Conservation (phyloP, 148 eudicot genomes). For the Fagopyrum esculentum region DNA sequence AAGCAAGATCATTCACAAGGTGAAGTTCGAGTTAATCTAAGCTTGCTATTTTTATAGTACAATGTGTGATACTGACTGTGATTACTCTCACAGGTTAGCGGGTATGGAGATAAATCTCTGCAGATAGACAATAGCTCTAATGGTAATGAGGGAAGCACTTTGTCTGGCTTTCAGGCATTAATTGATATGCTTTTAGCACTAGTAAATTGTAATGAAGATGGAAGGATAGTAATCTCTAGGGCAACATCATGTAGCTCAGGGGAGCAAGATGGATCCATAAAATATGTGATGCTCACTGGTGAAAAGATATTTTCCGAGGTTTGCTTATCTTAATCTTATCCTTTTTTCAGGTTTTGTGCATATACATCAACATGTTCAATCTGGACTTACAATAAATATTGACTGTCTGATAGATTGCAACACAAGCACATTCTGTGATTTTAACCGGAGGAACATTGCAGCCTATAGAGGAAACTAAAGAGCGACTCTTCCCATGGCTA, state of each 20-base stretch:
- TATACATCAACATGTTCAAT: background rate
- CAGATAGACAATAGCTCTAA: constrained; percentile 26
- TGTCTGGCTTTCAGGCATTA: constrained; percentile 70
- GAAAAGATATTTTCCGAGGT: constrained; percentile 90
- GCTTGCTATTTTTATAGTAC: background rate
- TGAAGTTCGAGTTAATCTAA: constrained; percentile 3
- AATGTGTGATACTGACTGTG: constrained; percentile 4
- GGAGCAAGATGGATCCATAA: constrained; percentile 58
- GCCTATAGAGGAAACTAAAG: constrained; percentile 85
- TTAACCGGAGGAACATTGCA: constrained; percentile 95
- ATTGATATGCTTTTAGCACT: constrained; percentile 57
- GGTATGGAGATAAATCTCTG: constrained; percentile 66
- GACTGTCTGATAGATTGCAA: constrained; percentile 38
- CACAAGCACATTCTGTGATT: constrained; percentile 80
- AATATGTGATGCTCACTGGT: constrained; percentile 96
- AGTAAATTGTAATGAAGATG: constrained; percentile 76
- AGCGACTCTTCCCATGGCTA: constrained; percentile 74
- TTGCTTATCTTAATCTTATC: constrained; percentile 20
- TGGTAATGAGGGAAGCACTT: constrained; percentile 49
- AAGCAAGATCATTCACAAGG: constrained; percentile 93
- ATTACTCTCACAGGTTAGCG: constrained; percentile 60
- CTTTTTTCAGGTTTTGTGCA: background rate
- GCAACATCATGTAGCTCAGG: constrained; percentile 26
- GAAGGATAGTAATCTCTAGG: constrained; percentile 67
- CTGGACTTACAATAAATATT: background rate